These are phyloP conservation scores for Acanthamoeba healyi DNA, from an alignment of 208 protist genomes.

Conservation along the genomic window DNA sequence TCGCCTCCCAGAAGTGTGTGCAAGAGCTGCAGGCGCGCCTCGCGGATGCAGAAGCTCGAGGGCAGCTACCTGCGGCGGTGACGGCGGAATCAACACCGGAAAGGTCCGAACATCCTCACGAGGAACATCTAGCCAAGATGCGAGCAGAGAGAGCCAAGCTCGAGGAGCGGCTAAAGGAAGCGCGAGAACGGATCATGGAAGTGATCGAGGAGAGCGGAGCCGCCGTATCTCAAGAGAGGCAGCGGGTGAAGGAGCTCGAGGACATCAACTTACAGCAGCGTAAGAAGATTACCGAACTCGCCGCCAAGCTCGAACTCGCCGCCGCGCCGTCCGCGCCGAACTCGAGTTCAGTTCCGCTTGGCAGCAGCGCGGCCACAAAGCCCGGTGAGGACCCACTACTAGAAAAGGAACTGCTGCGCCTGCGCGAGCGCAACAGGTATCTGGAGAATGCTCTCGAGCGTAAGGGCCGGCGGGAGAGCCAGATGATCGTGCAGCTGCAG, in stretches of 20 bases:
- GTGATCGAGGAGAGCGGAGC: not conserved
- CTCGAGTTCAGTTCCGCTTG: too few species aligned
- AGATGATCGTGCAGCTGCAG: slow-evolving; percentile 6
- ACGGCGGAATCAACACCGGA: not conserved
- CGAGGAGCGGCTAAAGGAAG: not conserved
- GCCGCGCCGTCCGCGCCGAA: too few species aligned
- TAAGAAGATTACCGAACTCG: not conserved
- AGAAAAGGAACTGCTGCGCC: not conserved
- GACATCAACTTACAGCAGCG: not conserved
- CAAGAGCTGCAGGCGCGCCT: not conserved
- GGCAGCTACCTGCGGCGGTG: not conserved
- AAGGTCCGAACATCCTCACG: too few species aligned
- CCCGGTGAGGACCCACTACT: too few species aligned
- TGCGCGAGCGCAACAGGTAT: not conserved
- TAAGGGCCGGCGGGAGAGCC: not conserved
- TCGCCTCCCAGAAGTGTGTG: not conserved
- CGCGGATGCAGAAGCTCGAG: not conserved
- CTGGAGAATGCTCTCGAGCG: not conserved
- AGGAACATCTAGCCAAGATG: not conserved
- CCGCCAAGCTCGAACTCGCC: not conserved
- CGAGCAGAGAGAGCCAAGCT: not conserved
- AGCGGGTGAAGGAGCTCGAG: not conserved
- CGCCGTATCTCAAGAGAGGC: not conserved
- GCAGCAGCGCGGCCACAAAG: too few species aligned
- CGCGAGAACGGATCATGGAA: not conserved